These are phyloP conservation scores for Aspergillus incahuasiensis DNA, from an alignment of 495 filamentous ascomycete species.

Conservation along the genomic window DNA sequence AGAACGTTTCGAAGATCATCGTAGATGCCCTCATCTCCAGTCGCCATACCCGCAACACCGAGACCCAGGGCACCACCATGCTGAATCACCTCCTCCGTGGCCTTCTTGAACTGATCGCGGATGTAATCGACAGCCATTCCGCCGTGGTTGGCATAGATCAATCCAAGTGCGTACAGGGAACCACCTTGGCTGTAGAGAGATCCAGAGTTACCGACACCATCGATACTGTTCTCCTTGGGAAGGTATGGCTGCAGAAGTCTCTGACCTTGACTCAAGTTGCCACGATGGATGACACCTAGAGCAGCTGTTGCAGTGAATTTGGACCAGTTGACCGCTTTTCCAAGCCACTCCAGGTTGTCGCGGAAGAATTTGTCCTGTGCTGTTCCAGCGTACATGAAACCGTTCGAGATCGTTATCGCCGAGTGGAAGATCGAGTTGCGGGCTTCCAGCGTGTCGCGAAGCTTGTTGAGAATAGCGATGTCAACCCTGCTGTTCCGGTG, in stretches of 20 bases:
- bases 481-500: constrained; percentile 90
- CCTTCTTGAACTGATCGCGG: constrained; percentile 76
- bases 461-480: constrained; percentile 86
- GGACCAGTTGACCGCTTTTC: constrained; percentile 99
- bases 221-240: constrained; percentile 57
- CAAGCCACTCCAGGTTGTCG: constrained; percentile 95
- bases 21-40: constrained; percentile 83
- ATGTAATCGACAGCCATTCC: constrained; percentile 88
- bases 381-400: constrained; percentile 99
- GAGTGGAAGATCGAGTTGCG: constrained; percentile 98
- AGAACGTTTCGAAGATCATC: constrained; percentile 83
- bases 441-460: constrained; percentile 90
- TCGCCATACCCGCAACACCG: constrained; percentile 97
- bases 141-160: constrained; percentile 98
- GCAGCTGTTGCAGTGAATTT: constrained; percentile 98
- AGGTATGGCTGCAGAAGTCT: constrained; percentile 95
- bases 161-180: constrained; percentile 87
- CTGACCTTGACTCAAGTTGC: constrained; percentile 86
- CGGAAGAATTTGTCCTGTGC: constrained; percentile 97
- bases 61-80: constrained; percentile 94
- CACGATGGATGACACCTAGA: constrained; percentile 91
- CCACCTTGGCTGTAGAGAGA: constrained; percentile 96
- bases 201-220: constrained; percentile 59
- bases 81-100: constrained; percentile 90
- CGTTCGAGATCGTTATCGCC: constrained; percentile 93